Evolutionary conservation across 2,329 filamentous ascomycete species (phyloP).

Genomic region (Claviceps sorghi): DNA sequence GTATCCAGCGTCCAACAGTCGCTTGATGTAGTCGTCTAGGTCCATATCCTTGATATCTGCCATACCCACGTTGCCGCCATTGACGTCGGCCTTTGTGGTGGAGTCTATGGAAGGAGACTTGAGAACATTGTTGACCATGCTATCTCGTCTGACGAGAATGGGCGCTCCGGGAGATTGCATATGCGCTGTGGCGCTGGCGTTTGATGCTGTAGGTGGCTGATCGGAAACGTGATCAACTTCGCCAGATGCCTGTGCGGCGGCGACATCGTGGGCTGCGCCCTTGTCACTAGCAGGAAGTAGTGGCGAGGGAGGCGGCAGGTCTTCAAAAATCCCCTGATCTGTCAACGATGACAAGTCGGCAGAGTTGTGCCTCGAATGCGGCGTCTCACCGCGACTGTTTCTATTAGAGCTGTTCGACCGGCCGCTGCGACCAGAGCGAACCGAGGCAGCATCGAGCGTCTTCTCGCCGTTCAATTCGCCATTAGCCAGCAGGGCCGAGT

Average conservation of each 20-base stretch:
- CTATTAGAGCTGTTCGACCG: constrained; percentile 32
- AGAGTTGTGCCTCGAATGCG: constrained; percentile 26
- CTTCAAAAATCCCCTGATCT: constrained; percentile 33
- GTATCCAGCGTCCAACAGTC: constrained; percentile 86
- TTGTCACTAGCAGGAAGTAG: constrained; percentile 58
- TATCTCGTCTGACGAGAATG: constrained; percentile 72
- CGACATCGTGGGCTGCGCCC: constrained; percentile 61
- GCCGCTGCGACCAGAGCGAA: constrained; percentile 53
- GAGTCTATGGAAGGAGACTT: constrained; percentile 29
- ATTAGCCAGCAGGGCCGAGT: constrained; percentile 52
- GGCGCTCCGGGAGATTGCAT: constrained; percentile 67
- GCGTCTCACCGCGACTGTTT: constrained; percentile 29
- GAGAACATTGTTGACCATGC: constrained; percentile 51
- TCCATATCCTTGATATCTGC: constrained; percentile 84
- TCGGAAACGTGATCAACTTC: constrained; percentile 95
- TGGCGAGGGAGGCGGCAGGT: constrained; percentile 66
- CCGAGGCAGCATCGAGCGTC: constrained; percentile 54
- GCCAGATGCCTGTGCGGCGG: constrained; percentile 67
- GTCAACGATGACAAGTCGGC: constrained; percentile 24
- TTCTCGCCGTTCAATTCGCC: constrained; percentile 46
- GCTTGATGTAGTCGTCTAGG: constrained; percentile 92
- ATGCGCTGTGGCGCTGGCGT: constrained; percentile 40
- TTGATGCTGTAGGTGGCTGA: constrained; percentile 55
- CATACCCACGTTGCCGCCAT: constrained; percentile 54
- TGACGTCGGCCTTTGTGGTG: constrained; percentile 26